Base-by-base conservation (phyloP, 345 rosid genomes). In the Gynandropsis gynandra region DNA sequence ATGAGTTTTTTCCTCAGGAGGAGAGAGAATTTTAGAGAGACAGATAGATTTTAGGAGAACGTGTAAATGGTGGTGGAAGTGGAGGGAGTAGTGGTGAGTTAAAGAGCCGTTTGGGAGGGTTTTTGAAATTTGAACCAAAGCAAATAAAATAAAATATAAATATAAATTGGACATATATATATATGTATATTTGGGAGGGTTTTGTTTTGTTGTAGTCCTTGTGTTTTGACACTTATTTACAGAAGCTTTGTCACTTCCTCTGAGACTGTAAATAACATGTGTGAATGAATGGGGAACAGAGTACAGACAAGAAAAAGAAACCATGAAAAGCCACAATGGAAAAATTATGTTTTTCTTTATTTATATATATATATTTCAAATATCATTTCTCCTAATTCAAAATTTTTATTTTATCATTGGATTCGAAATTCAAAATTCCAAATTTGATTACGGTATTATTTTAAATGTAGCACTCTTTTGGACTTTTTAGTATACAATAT, bases 81-180 rank as follows among this genome's bases (percentile, higher is more conserved):
- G 70, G 70, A 59, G 70, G 70, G 70, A 36, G 40, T 2, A 65
- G 61, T 65, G 70, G 70, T 53, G 70, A 32, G 50, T 52, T 59
- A 58, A 59, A 59, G 70, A 52, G 64, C 40, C 56, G 60, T 59
- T 24, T 24, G 29, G 29, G 29, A 24, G 29, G 29, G 29, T 5
- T 65, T 65, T 65, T 65, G 70, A 65, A 65, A 65, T 65, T 65
- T 65, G 70, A 65, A 65, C 70, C 8, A 39, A 47, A 16, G 40
- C 40, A 56, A 42, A 44, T 40, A 11, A 36, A 20, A 19, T 32
- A 50, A 45, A 38, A 21, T 17, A 29, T 38, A 16, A n/a, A 51
- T 31, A 32, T 14, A 0, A 33, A 17, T 8, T 9, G 33, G 4
- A 8, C 31, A 9, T n/a, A 52, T 21, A 43, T 13, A 44, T 29